Evolutionary conservation across 441 rosid species (phyloP).

Genomic region (Arabidopsis lyrata): DNA sequence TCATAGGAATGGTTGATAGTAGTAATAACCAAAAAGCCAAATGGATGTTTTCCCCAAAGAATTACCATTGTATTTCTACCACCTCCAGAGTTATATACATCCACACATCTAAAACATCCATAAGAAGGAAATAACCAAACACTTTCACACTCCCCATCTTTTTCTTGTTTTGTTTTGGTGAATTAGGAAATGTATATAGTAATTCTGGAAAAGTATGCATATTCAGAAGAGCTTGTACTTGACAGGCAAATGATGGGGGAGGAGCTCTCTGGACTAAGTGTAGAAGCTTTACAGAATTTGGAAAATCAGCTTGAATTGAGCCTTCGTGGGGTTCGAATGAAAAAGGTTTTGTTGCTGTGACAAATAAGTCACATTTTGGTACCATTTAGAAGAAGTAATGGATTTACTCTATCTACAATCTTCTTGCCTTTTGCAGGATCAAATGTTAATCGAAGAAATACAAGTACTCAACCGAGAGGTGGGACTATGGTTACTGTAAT

Average conservation of each 20-base stretch:
- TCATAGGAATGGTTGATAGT: background rate
- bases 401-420: background rate
- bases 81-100: background rate
- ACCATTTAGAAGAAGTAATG: background rate
- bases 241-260: constrained; percentile 97
- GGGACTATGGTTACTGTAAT: constrained; percentile 19
- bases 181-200: constrained; percentile 5
- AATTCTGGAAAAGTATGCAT: constrained; percentile 8
- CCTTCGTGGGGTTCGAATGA: constrained; percentile 76
- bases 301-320: constrained; percentile 85
- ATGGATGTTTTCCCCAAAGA: constrained; percentile 23
- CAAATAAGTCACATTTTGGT: background rate
- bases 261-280: constrained; percentile 75
- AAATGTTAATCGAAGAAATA: constrained; percentile 71
- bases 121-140: constrained; percentile 15
- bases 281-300: constrained; percentile 73
- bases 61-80: constrained; percentile 21
- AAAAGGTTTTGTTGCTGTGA: constrained; percentile 60
- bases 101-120: constrained; percentile 16
- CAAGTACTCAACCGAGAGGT: constrained; percentile 81
- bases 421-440: constrained; percentile 59
- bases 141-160: constrained; percentile 1
- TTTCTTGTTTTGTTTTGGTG: background rate
- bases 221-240: constrained; percentile 29
- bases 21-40: background rate